These are phyloP conservation scores for Leucocoprinus leucothites DNA, from an alignment of 768 basidiomycete species.

Conservation along the genomic window DNA sequence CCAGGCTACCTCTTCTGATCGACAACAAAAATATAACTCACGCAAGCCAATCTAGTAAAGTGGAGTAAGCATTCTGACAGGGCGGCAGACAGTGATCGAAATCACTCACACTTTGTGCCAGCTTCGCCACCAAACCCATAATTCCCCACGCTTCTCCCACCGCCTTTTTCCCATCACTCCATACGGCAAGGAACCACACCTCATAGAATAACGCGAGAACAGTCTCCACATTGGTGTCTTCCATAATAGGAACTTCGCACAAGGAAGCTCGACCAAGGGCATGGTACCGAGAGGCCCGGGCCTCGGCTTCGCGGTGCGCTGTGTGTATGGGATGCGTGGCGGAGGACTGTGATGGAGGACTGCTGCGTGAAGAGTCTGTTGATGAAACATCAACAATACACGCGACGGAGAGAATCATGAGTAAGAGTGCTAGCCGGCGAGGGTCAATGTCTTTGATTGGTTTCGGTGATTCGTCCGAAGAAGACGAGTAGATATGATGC, in stretches of 20 bases:
- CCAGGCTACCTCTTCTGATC: background rate
- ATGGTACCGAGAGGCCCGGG: slow-evolving; percentile 37
- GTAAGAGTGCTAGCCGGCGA: slow-evolving; percentile 59
- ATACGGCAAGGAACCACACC: slow-evolving; percentile 66
- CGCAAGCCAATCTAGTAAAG: slow-evolving; percentile 52
- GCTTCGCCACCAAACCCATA: slow-evolving; percentile 55
- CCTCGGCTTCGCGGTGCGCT: slow-evolving; percentile 53
- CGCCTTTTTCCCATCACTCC: slow-evolving; percentile 67
- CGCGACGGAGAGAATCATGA: slow-evolving; percentile 70
- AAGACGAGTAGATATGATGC: slow-evolving; percentile 59
- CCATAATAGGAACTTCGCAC: slow-evolving; percentile 63
- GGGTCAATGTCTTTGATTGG: slow-evolving; percentile 49
- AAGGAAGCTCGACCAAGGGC: slow-evolving; percentile 56
- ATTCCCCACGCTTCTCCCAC: slow-evolving; percentile 55
- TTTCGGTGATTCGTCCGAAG: slow-evolving; percentile 17
- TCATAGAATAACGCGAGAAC: slow-evolving; percentile 58
- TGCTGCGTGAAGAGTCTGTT: slow-evolving; percentile 18
- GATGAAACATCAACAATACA: slow-evolving; percentile 50
- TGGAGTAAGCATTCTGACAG: slow-evolving; percentile 8
- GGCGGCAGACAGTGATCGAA: slow-evolving; percentile 1
- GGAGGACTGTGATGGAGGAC: background rate
- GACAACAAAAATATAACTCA: slow-evolving; percentile 25
- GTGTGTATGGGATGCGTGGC: slow-evolving; percentile 1
- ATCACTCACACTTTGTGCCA: slow-evolving; percentile 58
- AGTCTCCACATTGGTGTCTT: slow-evolving; percentile 64